A percentile compares a stretch with the other conserved stretches of the same genome.
These are phyloP conservation scores for Cercospora sojina DNA, from an alignment of 2,329 filamentous ascomycete genomes.

Conservation along the genomic window DNA sequence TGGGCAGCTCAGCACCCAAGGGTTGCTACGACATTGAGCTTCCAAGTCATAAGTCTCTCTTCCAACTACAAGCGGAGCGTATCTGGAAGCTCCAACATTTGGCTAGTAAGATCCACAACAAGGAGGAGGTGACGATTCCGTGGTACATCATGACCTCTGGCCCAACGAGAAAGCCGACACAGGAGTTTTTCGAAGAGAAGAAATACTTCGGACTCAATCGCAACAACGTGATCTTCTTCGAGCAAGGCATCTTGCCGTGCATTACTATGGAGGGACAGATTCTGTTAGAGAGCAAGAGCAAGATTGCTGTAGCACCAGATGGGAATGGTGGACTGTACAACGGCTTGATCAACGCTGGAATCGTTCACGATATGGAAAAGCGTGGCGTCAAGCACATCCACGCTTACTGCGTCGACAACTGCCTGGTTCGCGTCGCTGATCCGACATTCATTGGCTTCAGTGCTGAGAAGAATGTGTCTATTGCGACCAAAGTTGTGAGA, in stretches of 20 bases:
- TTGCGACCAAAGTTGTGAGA: constrained; percentile 98
- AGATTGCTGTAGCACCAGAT: constrained; percentile 90
- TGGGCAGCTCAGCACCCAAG: constrained; percentile 94
- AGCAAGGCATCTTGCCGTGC: constrained; percentile 94
- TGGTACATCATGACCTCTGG: constrained; percentile 99
- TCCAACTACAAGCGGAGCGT: constrained; percentile 95
- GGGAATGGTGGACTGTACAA: constrained; percentile 97
- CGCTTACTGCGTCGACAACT: constrained; percentile 98
- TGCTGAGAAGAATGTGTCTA: constrained; percentile 82
- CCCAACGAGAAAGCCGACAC: constrained; percentile 86
- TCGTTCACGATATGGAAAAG: constrained; percentile 82
- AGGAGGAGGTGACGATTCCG: constrained; percentile 67
- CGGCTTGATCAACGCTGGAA: constrained; percentile 75
- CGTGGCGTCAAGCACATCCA: constrained; percentile 93
- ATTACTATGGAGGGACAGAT: constrained; percentile 99
- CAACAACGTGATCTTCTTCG: constrained; percentile 87
- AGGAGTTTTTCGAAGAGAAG: constrained; percentile 87
- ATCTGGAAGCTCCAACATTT: constrained; percentile 83
- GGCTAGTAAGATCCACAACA: constrained; percentile 67
- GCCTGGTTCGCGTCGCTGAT: constrained; percentile 97
- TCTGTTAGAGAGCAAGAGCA: constrained; percentile 83
- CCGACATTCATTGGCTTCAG: constrained; percentile 94
- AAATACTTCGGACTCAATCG: constrained; percentile 85
- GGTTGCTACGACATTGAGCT: constrained; percentile 96
- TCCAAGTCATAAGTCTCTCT: constrained; percentile 88